Base-by-base conservation (phyloP, 225 moss, liverwort and hornwort species). In the Lunularia cruciata region DNA sequence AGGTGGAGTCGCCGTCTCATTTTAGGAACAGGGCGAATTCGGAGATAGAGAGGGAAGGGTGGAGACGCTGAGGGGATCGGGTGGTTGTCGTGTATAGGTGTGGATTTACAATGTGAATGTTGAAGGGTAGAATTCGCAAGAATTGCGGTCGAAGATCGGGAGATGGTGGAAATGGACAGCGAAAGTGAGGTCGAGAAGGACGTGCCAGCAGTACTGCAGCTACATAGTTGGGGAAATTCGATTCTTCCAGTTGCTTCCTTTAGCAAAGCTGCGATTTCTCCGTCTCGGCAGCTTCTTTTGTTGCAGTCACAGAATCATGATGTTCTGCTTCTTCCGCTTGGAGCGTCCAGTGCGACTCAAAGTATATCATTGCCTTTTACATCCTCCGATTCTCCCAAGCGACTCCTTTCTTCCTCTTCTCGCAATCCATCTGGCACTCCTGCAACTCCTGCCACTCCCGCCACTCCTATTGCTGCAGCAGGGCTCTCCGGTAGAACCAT, bases 171-270 rank as follows among this genome's bases (percentile, higher is more conserved):
- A 40, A 46, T 49, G 65, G 63, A 64, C 12, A 73, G 55, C 46
- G 60, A 73, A 27, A 55, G 16, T 70, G 80, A 69, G 68, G 77
- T 72, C 32, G 75, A 73, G 71, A 71, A 68, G n/a, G 76, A 80
- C 45, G 76, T 67, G 9, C 80, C 87, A 45, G 81, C 91, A 46
- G 64, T 94, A 66, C 82, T 94, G 63, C 91, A 86, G 60, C 83
- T 94, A 31, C 85, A 89, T 69, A 91, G 86, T 72, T 94, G 94
- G 94, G 81, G 75, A 53, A 73, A 47, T 52, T 79, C 78, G 54
- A 83, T 77, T 39, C 83, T 91, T 47, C 91, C 89, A 36, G 67
- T 94, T 47, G 71, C 86, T 18, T 70, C 72, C 25, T 83, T 91
- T 69, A 71, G 57, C 45, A 67, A n/a, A 31, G 94, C 87, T 36